These are phyloP conservation scores for Ettlia oleoabundans DNA, from an alignment of 139 green algal species.

Conservation along the genomic window DNA sequence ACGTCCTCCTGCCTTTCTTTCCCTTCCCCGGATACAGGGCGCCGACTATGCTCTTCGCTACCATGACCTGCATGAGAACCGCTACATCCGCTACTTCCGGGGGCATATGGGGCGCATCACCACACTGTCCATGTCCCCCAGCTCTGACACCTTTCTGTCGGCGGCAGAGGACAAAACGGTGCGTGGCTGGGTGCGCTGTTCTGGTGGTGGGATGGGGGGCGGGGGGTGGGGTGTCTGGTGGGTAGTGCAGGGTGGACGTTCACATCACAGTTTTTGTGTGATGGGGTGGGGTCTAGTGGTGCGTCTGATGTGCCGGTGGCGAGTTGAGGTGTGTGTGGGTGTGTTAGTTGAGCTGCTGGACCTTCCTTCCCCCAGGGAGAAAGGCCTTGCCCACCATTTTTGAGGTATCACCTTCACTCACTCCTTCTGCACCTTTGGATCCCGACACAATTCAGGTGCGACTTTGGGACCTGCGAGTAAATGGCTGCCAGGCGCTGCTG, in stretches of 20 bases:
- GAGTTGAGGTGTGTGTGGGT: too few species aligned
- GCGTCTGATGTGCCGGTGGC: too few species aligned
- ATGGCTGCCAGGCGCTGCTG: conserved; percentile 73
- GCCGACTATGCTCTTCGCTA: conserved; percentile 81
- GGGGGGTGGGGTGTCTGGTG: too few species aligned
- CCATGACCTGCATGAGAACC: conserved; percentile 83
- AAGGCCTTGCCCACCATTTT: too few species aligned
- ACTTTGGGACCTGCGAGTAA: conserved; percentile 90
- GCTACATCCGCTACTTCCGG: conserved; percentile 88
- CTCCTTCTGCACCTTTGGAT: neutral
- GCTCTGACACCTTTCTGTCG: conserved; percentile 85
- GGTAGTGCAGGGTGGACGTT: too few species aligned
- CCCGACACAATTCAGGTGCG: conserved; percentile 53
- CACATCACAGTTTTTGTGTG: too few species aligned
- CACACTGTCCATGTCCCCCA: conserved; percentile 79
- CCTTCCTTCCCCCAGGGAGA: too few species aligned
- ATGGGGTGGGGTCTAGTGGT: too few species aligned
- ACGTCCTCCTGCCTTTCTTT: neutral
- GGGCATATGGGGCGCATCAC: conserved; percentile 83
- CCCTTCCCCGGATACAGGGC: conserved; percentile 4
- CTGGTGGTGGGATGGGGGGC: too few species aligned
- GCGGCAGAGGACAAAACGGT: conserved; percentile 62
- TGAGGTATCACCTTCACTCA: too few species aligned
- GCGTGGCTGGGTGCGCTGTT: neutral
- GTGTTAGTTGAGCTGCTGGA: too few species aligned